Evolutionary conservation across 2,329 filamentous ascomycete species (phyloP), one percentile per base, ranked within the genome.

Genomic region (Trichoderma hamatum): DNA sequence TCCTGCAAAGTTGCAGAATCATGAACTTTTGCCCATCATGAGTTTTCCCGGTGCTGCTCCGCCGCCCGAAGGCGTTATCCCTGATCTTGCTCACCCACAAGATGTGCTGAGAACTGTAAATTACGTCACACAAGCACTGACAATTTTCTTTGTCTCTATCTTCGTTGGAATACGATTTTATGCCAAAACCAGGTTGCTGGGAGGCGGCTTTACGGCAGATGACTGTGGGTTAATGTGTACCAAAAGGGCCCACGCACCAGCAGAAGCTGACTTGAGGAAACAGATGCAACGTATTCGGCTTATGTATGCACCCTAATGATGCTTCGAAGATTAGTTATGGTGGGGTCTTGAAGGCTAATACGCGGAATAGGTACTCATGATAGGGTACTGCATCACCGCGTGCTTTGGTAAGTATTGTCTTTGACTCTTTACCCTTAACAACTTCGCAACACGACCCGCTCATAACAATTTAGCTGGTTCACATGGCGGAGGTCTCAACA

Each of bases 401-500:
- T 69, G 73, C 19, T 72, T 75, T 32, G 71, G 76, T 78, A 34
- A 43, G 55, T 39, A 11, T 13, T 66, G 28, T 43, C 55, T 9
- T 19, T 67, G 71, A 43, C 7, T 0, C 19, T 70, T 64, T 5
- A 1, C 11, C 43, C 26, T 30, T 54, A 0, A 19, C 39, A 49
- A 43, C 24, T 39, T 55, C 11, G 32, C 21, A 34, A 28, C 21
- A 13, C 63, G 26, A 36, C 39, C 13, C 26, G 16, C 52, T 54
- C 11, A 61, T 9, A 2, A n/a, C 60, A 28, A 32, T 11, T 21
- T 46, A 73, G 77, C 72, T 65, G 71, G 72, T 51, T 39, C 74
- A 19, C 76, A 79, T 67, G 80, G 79, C 51, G 80, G 79, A 43
- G 81, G 81, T 3, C 68, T 77, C 19, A 77, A 82, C 65, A 70